Evolutionary conservation across 2,329 filamentous ascomycete species (phyloP).

Genomic region (Monosporascus ibericus): DNA sequence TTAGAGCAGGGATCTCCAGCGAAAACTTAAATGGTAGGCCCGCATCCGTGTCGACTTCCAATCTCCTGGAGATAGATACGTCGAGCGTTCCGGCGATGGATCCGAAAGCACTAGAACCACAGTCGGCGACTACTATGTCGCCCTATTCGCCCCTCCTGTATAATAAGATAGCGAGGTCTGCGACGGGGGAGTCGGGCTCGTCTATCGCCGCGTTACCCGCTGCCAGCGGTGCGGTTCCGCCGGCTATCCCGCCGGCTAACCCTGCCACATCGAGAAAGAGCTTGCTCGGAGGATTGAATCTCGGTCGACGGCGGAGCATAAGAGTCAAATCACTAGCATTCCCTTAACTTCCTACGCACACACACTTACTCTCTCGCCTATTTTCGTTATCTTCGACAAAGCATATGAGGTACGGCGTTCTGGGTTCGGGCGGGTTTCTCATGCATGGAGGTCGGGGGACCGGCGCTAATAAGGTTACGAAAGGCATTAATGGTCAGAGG

Average conservation of each 20-base stretch:
- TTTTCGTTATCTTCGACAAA: neutral
- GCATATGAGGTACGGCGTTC: neutral
- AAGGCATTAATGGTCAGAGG: neutral
- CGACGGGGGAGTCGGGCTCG: slow-evolving; percentile 34
- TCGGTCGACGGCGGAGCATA: neutral
- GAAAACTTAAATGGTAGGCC: slow-evolving; percentile 23
- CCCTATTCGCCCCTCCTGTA: slow-evolving; percentile 35
- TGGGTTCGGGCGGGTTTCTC: neutral
- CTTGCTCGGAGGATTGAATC: neutral
- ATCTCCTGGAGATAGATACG: slow-evolving; percentile 13
- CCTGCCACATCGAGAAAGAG: slow-evolving; percentile 23
- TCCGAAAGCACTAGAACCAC: slow-evolving; percentile 18
- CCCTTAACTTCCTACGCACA: neutral
- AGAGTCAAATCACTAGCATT: neutral
- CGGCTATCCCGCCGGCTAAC: slow-evolving; percentile 14
- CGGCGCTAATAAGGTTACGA: neutral
- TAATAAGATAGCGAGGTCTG: slow-evolving; percentile 39
- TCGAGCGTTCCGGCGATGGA: slow-evolving; percentile 25
- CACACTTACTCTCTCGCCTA: no score
- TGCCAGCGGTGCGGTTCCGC: neutral
- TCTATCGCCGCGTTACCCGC: neutral
- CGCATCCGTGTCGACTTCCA: slow-evolving; percentile 24
- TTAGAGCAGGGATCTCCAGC: slow-evolving; percentile 31
- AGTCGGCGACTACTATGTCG: slow-evolving; percentile 18
- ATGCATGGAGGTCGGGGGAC: neutral